These are phyloP conservation scores for Lachnum nothofagi DNA, from an alignment of 2,329 filamentous ascomycete species.

Conservation along the genomic window DNA sequence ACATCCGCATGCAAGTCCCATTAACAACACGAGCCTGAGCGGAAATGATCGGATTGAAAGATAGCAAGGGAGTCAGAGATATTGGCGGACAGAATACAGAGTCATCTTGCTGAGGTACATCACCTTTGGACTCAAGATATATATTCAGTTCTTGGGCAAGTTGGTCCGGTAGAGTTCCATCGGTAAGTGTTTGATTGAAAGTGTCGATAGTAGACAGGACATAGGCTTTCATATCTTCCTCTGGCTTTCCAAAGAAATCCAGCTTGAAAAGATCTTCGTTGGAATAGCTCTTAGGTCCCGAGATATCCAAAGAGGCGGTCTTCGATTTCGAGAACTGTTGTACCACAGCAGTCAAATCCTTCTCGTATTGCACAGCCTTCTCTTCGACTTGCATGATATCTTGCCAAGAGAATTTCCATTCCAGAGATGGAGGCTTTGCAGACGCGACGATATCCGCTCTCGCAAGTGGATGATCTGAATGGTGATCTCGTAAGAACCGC, in stretches of 20 bases:
- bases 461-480: slow-evolving; percentile 66
- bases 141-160: slow-evolving; percentile 22
- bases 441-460: slow-evolving; percentile 43
- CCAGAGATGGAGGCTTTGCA: slow-evolving; percentile 51
- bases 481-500: slow-evolving; percentile 64
- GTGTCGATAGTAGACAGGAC: slow-evolving; percentile 48
- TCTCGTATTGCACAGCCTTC: slow-evolving; percentile 52
- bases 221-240: slow-evolving; percentile 42
- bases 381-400: slow-evolving; percentile 60
- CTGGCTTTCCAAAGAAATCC: slow-evolving; percentile 46
- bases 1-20: slow-evolving; percentile 66
- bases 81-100: slow-evolving; percentile 30
- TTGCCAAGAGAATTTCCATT: slow-evolving; percentile 69
- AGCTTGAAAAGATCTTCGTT: slow-evolving; percentile 9
- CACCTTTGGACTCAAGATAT: slow-evolving; percentile 18
- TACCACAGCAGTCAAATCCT: slow-evolving; percentile 36
- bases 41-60: slow-evolving; percentile 67
- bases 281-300: background rate
- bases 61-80: slow-evolving; percentile 59
- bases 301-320: background rate
- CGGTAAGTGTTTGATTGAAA: slow-evolving; percentile 37
- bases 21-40: slow-evolving; percentile 75
- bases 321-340: slow-evolving; percentile 14
- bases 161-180: slow-evolving; percentile 15
- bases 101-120: slow-evolving; percentile 7